Evolutionary conservation across 176 grass and related monocot genomes (phyloP).

Genomic region (Ensete ventricosum): DNA sequence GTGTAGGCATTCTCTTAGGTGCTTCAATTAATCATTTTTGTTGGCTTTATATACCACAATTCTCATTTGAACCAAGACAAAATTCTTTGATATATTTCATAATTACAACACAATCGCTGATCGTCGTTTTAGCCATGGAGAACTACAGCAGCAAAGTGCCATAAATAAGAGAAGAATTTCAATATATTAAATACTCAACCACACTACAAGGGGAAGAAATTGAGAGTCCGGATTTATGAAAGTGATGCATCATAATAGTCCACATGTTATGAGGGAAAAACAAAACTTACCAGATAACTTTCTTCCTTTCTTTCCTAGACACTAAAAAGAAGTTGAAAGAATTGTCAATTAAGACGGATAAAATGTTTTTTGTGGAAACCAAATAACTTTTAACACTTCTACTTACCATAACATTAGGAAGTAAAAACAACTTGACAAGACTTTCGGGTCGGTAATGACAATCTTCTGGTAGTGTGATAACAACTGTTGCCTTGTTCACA

Average conservation of each 20-base stretch:
- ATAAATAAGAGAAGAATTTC: background rate
- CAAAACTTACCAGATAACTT: slow-evolving; percentile 41
- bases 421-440: slow-evolving; percentile 88
- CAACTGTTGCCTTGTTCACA: slow-evolving; percentile 38
- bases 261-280: slow-evolving; percentile 10
- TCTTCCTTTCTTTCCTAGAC: slow-evolving; percentile 47
- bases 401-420: slow-evolving; percentile 75
- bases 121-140: background rate
- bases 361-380: background rate
- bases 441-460: slow-evolving; percentile 80
- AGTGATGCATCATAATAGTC: slow-evolving; percentile 15
- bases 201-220: slow-evolving; percentile 4
- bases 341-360: slow-evolving; percentile 20
- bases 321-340: slow-evolving; percentile 42
- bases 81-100: background rate
- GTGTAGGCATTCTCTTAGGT: no score
- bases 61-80: background rate
- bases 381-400: slow-evolving; percentile 13
- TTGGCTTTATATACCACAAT: background rate
- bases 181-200: background rate
- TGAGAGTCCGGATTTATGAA: slow-evolving; percentile 3
- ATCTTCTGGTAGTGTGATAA: slow-evolving; percentile 87
- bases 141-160: background rate
- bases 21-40: no score
- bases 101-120: background rate